Evolutionary conservation across 148 eudicot species (phyloP), one percentile per base, ranked within the genome.

Genomic region (Dianthus caryophyllus): DNA sequence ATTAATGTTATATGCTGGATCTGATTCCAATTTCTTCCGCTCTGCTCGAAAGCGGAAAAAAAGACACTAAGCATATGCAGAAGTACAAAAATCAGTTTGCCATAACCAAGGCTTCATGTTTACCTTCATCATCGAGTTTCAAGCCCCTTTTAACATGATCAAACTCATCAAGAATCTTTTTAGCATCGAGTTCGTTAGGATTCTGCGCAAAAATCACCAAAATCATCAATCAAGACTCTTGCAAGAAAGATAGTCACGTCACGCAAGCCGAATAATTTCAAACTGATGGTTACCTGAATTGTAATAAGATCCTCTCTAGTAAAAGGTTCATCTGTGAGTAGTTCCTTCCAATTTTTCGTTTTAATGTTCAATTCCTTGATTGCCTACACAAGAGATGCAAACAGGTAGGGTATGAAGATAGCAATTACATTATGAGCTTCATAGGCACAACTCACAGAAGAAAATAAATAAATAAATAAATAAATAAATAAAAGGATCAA

Each of bases 301-400:
- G 88, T 90, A 29, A 94, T 88, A 41, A 94, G 77, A 74, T 94
- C 97, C 67, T 78, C 92, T 69, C 58, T 90, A 27, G 87, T 71
- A 70, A 94, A 94, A 55, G 97, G 92, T 72, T 94, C 96, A 57
- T 94, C 98, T 56, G 98, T 94, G 60, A 94, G 90, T 67, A 94
- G 90, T 74, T 94, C 98, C 81, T 90, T 94, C 98, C 98, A 94
- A 58, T 84, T 90, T 75, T 90, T 94, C 4, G 98, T 90, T 77
- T 90, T 94, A 9, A 94, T 80, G 79, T 94, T 94, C 69, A 94
- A 78, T 77, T 94, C 98, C 76, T 90, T 94, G 68, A 94, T 83
- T 58, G 98, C 98, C 98, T 94, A 51, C 5, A 30, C 46, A 64
- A 30, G 24, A 70, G 54, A 73, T 20, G 61, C 63, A 66, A 17